Evolutionary conservation across 805 yeast genomes (phyloP).

Genomic region (Yarrowia sp.): DNA sequence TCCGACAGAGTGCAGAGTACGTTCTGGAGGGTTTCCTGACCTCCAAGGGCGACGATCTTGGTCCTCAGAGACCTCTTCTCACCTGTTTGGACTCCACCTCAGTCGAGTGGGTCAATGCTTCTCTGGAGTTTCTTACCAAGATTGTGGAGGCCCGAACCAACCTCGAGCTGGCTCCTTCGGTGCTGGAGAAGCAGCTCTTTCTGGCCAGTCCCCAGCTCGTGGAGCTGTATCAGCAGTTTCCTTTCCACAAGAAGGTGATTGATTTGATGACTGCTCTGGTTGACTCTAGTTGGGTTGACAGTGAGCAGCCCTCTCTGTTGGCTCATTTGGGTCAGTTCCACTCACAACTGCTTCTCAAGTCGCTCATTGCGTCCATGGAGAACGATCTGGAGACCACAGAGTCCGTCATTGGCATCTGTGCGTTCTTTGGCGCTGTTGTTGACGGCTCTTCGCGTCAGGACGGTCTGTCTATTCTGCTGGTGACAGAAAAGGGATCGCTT

Average conservation of each 20-base stretch:
- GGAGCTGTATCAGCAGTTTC: constrained; percentile 49
- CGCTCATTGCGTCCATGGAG: constrained; percentile 58
- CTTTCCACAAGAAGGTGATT: constrained; percentile 51
- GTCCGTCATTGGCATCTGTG: constrained; percentile 31
- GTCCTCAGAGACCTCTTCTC: constrained; percentile 55
- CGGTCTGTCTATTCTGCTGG: constrained; percentile 40
- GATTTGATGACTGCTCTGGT: constrained; percentile 48
- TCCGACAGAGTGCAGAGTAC: constrained; percentile 49
- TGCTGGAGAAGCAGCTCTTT: constrained; percentile 62
- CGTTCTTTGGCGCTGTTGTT: constrained; percentile 35
- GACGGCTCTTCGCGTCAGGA: constrained; percentile 37
- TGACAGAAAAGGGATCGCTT: constrained; percentile 30
- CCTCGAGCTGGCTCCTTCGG: constrained; percentile 51
- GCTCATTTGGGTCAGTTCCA: constrained; percentile 72
- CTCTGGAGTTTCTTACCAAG: constrained; percentile 55
- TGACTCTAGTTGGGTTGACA: constrained; percentile 35
- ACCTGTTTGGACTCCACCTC: constrained; percentile 49
- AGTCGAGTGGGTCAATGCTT: constrained; percentile 47
- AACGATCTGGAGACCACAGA: constrained; percentile 39
- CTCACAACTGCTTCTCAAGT: constrained; percentile 56
- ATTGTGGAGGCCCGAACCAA: constrained; percentile 56
- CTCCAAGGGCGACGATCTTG: constrained; percentile 47
- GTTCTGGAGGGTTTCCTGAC: constrained; percentile 57
- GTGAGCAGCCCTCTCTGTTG: constrained; percentile 69
- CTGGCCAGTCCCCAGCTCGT: constrained; percentile 54